Percentiles rank a stretch among this genome's conserved stretches.
Conservation (phyloP, 495 filamentous ascomycete species). For the Tuber aestivum region DNA sequence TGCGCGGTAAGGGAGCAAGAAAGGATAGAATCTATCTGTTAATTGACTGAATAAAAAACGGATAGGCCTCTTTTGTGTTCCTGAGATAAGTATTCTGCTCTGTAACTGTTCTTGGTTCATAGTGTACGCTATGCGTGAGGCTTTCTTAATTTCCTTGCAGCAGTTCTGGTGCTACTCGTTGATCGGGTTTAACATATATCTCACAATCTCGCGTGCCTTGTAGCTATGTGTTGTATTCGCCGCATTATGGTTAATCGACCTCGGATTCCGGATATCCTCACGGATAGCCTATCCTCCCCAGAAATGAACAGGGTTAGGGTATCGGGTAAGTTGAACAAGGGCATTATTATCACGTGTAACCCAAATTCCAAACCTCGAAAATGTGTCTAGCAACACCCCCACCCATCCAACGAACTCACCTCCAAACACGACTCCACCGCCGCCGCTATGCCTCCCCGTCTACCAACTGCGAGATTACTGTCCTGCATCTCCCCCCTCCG, state of each 20-base stretch:
- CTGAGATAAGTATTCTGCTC: background rate
- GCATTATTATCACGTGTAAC: background rate
- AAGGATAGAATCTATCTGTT: background rate
- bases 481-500: slow-evolving; percentile 60
- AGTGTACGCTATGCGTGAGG: background rate
- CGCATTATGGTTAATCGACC: background rate
- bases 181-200: background rate
- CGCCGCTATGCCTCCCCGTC: slow-evolving; percentile 65
- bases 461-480: slow-evolving; percentile 55
- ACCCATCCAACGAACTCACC: background rate
- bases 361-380: background rate
- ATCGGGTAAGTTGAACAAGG: background rate
- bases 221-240: background rate
- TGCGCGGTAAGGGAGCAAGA: background rate
- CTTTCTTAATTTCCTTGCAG: background rate
- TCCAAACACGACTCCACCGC: background rate
- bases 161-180: background rate
- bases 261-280: background rate
- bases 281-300: background rate
- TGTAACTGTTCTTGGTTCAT: background rate
- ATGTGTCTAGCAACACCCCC: background rate
- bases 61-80: background rate
- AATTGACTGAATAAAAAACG: background rate
- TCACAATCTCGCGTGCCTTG: background rate
- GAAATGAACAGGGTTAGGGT: background rate